A percentile compares a stretch with the other conserved stretches of the same genome.
phyloP scores from a whole-genome alignment of 2,329 filamentous ascomycete genomes.

The Colletotrichum costaricense region DNA sequence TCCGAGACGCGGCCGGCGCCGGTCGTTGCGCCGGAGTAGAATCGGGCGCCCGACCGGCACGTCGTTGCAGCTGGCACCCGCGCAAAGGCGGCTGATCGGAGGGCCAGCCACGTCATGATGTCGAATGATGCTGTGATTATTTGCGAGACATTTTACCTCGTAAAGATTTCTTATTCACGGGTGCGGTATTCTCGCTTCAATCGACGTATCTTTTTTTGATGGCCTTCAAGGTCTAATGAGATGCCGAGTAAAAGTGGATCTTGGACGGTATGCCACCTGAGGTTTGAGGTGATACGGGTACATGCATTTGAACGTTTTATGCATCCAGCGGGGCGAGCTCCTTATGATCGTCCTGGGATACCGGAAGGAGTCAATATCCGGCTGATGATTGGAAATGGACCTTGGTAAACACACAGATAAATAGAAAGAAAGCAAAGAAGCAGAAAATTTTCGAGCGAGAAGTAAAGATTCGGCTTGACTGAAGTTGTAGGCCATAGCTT shows the following conservation, averaged over 20 bases:
- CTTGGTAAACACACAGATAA: too few species aligned
- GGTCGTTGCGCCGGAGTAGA: slow-evolving; percentile 12
- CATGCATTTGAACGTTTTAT: neutral
- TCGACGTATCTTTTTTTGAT: neutral
- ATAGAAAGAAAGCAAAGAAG: too few species aligned
- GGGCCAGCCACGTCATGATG: slow-evolving; percentile 18
- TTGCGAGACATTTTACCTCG: neutral
- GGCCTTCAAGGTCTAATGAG: neutral
- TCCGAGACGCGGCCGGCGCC: slow-evolving; percentile 48
- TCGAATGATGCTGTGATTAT: neutral
- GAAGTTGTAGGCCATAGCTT: too few species aligned
- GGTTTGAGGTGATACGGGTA: too few species aligned
- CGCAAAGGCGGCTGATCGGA: slow-evolving; percentile 1
- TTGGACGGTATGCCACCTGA: too few species aligned
- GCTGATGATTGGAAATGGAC: neutral
- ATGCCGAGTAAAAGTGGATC: neutral
- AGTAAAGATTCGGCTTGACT: neutral
- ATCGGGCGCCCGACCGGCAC: slow-evolving; percentile 1
- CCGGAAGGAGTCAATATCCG: neutral
- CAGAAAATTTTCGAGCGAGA: too few species aligned
- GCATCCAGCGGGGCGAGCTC: neutral
- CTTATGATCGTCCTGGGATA: too few species aligned
- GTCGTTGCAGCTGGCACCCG: neutral
- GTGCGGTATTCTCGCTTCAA: neutral
- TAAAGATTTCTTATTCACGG: neutral